Percentiles rank a stretch among this genome's conserved stretches.
Conservation (phyloP, 495 filamentous ascomycete species). For the Opeltia flavorubescens region DNA sequence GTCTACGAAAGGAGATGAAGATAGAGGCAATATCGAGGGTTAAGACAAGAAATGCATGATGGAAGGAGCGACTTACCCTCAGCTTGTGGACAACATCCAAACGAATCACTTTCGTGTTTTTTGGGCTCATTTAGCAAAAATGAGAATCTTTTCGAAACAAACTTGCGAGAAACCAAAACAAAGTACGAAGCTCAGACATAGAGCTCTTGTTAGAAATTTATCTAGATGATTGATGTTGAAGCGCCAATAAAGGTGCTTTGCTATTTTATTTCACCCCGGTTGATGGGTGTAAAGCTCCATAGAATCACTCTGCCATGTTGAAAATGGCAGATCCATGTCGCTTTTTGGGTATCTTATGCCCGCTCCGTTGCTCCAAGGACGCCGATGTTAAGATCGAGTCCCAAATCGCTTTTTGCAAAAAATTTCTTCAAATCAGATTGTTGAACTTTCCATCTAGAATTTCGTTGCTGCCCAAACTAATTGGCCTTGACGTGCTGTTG, state of each 20-base stretch:
- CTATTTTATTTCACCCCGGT: not conserved
- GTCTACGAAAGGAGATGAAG: too few relatives aligned
- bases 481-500: slow-evolving; percentile 54
- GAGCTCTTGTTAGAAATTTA: too few relatives aligned
- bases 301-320: slow-evolving; percentile 3
- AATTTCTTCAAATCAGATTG: slow-evolving; percentile 17
- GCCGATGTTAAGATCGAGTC: slow-evolving; percentile 7
- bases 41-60: too few relatives aligned
- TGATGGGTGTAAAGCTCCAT: not conserved
- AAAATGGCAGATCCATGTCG: not conserved
- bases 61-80: too few relatives aligned
- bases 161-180: too few relatives aligned
- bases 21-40: too few relatives aligned
- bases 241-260: not conserved
- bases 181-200: too few relatives aligned
- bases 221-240: too few relatives aligned
- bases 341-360: not conserved
- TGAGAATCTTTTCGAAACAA: too few relatives aligned
- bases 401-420: not conserved
- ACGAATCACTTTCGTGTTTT: too few relatives aligned
- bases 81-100: too few relatives aligned
- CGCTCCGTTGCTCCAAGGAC: not conserved
- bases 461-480: slow-evolving; percentile 12
- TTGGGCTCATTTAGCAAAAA: too few relatives aligned
- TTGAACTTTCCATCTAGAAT: slow-evolving; percentile 36